phyloP scores from a whole-genome alignment of 257 asterid species.

The Solanum rostratum region DNA sequence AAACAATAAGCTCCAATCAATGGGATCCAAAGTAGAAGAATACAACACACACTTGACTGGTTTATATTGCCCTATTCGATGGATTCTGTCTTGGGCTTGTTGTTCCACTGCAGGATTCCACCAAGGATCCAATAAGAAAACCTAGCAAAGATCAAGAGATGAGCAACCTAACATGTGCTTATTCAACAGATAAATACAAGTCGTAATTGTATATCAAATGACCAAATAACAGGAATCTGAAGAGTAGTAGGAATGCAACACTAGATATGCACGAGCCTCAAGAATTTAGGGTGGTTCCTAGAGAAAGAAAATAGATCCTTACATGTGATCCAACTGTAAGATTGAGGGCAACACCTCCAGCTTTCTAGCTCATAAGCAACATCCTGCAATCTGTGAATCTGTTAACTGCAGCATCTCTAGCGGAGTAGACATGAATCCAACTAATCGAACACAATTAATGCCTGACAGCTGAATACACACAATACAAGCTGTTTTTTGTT shows the following conservation, averaged over 20 bases:
- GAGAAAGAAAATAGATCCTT: neutral
- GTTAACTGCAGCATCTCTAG: slow-evolving; percentile 60
- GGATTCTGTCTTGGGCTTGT: slow-evolving; percentile 92
- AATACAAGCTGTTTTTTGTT: neutral
- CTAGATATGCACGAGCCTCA: too few relatives aligned
- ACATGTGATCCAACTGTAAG: slow-evolving; percentile 93
- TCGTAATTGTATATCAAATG: too few relatives aligned
- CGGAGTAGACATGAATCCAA: too few relatives aligned
- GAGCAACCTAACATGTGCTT: neutral
- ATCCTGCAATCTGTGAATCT: slow-evolving; percentile 69
- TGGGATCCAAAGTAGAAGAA: neutral
- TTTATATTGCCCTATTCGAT: slow-evolving; percentile 78
- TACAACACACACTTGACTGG: slow-evolving; percentile 43
- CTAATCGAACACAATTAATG: too few relatives aligned
- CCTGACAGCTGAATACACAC: slow-evolving; percentile 3
- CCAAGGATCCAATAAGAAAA: slow-evolving; percentile 96
- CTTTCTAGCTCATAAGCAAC: slow-evolving; percentile 78
- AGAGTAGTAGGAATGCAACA: too few relatives aligned
- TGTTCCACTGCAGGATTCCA: slow-evolving; percentile 96
- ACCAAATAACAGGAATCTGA: too few relatives aligned
- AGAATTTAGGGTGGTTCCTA: too few relatives aligned
- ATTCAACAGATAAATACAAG: neutral
- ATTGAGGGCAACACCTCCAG: slow-evolving; percentile 93
- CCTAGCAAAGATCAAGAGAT: slow-evolving; percentile 21
- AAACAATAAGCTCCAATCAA: neutral